Evolutionary conservation across 192 early-diverging fungal genomes (phyloP), one percentile per base, ranked within the genome.

Genomic region (Coemansia sp.): DNA sequence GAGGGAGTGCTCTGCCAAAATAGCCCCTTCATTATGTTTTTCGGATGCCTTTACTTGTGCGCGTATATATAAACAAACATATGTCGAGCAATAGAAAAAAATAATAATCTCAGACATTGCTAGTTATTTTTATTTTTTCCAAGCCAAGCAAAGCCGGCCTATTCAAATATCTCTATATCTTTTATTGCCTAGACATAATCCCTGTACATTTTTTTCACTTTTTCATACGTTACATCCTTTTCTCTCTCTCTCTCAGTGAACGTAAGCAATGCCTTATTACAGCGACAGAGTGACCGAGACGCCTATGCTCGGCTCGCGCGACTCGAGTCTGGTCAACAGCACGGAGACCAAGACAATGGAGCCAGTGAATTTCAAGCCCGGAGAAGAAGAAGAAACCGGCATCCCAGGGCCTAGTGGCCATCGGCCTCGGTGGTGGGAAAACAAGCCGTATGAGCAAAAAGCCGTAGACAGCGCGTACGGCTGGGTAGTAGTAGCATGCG

Each of bases 401-500:
- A 1, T 6, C 16, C 16, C 16, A 42, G 1, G 13, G 9, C 3
- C 16, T 4, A 16, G 8, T 13, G 14, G 39, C 39, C 6, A 16
- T 2, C 32, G 39, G 59, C 66, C 60, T 28, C 65, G 72, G 53
- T 76, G 74, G 74, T 76, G 74, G 74, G 64, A 70, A 23, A 76
- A 54, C 61, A 76, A 76, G 35, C 66, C 74, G n/a, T 32, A 67
- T 1, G 74, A 71, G 35, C 51, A 67, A 14, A 62, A 68, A 30
- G 66, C 75, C 6, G 35, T 63, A 16, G 78, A 76, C 56, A 57
- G 73, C 24, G 16, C 23, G 8, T 79, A 72, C 55, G 84, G 78
- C 20, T 86, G 84, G 84, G 53, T 72, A 1, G 82, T 86, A 5
- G 84, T 84, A 4, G 71, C 51, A 14, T 72, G 75, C 0, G 83